Base-by-base conservation (phyloP, 164 flowering plant genomes). In the Magnolia officinalis region DNA sequence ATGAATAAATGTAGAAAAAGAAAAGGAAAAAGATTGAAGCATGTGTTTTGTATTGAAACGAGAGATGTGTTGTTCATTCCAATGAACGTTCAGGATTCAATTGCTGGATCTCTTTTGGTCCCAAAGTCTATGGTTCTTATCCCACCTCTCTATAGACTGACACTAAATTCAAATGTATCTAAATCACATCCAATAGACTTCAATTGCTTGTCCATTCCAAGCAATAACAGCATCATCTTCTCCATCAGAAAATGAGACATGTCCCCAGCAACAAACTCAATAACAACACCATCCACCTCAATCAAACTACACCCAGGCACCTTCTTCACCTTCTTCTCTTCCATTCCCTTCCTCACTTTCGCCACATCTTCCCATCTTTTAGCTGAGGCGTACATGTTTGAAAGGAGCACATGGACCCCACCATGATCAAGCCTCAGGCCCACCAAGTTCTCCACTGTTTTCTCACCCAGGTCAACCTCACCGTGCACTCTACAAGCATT, bases 291-390 rank as follows among this genome's bases (percentile, higher is more conserved):
- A 79, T 80, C 81, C 8, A 86, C 79, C 77, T 84, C 91, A 78
- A 87, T 84, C 59, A 73, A 78, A 75, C 92, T 89, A 75, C 87
- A 86, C 2, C 92, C 90, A 13, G 89, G 87, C 52, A 84, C 80
- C 80, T 87, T 89, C 71, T 24, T 81, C 70, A 87, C 83, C 51
- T 73, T 77, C 74, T 84, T 87, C 75, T 83, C 80, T 70, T 80
- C 84, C 90, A 87, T 89, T 23, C 72, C 87, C 80, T 84, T 84
- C 80, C 92, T 83, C 37, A 87, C 81, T 73, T 74, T 82, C 31
- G 82, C 85, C 19, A 85, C 92, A 80, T 82, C 84, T 63, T 85
- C 85, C 92, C 92, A 89, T 26, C 80, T 74, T 45, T 80, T 76
- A n/a, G 72, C 79, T 0, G 85, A 78, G 21, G 92, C 90, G 83